Evolutionary conservation across 768 basidiomycete species (phyloP).

Genomic region (Lactifluus piperatus): DNA sequence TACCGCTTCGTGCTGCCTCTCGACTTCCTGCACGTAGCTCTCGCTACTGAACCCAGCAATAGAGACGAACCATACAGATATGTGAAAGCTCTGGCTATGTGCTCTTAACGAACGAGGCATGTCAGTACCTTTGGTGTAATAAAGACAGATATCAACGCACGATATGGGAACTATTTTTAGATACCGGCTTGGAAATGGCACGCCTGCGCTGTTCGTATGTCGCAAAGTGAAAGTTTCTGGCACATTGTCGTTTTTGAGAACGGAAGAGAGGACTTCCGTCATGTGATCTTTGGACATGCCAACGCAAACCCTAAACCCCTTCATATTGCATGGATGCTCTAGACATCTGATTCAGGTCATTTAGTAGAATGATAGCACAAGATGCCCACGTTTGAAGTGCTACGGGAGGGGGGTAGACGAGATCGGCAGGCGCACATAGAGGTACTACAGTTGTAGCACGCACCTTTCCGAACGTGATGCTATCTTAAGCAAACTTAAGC

Average conservation of each 20-base stretch:
- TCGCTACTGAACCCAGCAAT: slow-evolving; percentile 52
- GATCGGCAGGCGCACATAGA: neutral
- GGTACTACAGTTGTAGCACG: slow-evolving; percentile 20
- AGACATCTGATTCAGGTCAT: slow-evolving; percentile 11
- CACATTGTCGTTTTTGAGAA: slow-evolving; percentile 55
- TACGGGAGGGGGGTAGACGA: slow-evolving; percentile 14
- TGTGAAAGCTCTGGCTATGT: slow-evolving; percentile 64
- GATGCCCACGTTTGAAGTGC: slow-evolving; percentile 29
- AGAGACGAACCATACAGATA: slow-evolving; percentile 70
- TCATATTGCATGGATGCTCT: slow-evolving; percentile 84
- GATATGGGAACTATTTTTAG: slow-evolving; percentile 70
- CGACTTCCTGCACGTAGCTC: slow-evolving; percentile 46
- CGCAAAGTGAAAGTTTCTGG: slow-evolving; percentile 57
- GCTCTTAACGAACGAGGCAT: slow-evolving; percentile 34
- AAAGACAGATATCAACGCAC: slow-evolving; percentile 34
- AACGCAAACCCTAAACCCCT: slow-evolving; percentile 67
- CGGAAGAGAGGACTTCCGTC: slow-evolving; percentile 54
- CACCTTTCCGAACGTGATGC: slow-evolving; percentile 78
- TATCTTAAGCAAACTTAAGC: slow-evolving; percentile 34
- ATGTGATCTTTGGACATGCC: slow-evolving; percentile 58
- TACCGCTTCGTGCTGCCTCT: slow-evolving; percentile 55
- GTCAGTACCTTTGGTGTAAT: neutral
- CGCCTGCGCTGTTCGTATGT: slow-evolving; percentile 46
- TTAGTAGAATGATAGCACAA: neutral
- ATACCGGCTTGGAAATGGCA: slow-evolving; percentile 55